phyloP scores from a whole-genome alignment of 2,329 filamentous ascomycete species.

The Cordyceps farinosa region DNA sequence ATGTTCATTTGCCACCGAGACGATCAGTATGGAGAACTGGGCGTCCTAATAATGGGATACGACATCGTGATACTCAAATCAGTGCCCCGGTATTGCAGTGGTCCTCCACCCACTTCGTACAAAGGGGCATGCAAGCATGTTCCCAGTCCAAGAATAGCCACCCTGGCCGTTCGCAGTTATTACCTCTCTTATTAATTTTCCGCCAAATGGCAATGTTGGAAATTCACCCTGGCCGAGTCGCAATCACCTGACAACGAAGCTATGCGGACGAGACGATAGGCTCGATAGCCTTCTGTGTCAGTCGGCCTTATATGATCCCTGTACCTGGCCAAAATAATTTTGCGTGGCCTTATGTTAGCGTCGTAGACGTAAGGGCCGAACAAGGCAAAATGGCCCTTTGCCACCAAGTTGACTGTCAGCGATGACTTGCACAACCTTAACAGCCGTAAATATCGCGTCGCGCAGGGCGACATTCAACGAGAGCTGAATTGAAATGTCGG shows the following conservation, averaged over 20 bases:
- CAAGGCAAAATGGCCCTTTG: background rate
- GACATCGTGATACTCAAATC: background rate
- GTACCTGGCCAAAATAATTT: background rate
- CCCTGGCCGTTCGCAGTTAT: background rate
- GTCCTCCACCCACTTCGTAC: background rate
- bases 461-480: background rate
- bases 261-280: slow-evolving; percentile 12
- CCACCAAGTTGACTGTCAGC: too few relatives aligned
- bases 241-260: slow-evolving; percentile 15
- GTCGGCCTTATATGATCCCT: slow-evolving; percentile 2
- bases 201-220: background rate
- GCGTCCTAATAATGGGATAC: background rate
- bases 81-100: background rate
- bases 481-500: background rate
- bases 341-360: background rate
- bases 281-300: background rate
- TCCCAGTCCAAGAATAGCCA: background rate
- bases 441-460: background rate
- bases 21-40: background rate
- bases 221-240: background rate
- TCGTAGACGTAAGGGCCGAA: background rate
- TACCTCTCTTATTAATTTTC: background rate
- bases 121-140: background rate
- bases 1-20: background rate
- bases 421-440: too few relatives aligned